Conservation (phyloP, 2,329 filamentous ascomycete species). For the Ilyonectria destructans region DNA sequence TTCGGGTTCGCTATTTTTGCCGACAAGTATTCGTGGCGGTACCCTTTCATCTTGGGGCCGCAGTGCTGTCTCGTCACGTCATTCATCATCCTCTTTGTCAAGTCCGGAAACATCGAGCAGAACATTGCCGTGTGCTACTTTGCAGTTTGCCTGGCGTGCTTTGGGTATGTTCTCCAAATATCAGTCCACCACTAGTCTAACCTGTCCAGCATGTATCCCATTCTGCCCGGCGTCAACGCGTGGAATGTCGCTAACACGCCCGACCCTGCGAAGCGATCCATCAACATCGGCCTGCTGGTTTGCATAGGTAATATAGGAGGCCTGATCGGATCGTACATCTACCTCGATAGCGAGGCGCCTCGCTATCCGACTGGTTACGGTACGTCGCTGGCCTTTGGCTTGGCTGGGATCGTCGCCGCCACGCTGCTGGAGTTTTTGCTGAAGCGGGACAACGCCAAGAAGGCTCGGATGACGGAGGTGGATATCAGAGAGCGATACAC, state of each 20-base stretch:
- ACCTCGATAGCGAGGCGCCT: conserved; percentile 53
- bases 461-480: conserved; percentile 46
- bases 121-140: conserved; percentile 62
- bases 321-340: conserved; percentile 59
- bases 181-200: neutral
- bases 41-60: conserved; percentile 57
- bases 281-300: conserved; percentile 60
- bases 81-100: conserved; percentile 56
- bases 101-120: conserved; percentile 54
- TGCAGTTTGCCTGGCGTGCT: conserved; percentile 60
- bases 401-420: conserved; percentile 49
- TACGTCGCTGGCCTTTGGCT: conserved; percentile 52
- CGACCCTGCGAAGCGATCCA: conserved; percentile 57
- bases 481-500: conserved; percentile 47
- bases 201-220: conserved; percentile 64
- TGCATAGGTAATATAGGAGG: conserved; percentile 61
- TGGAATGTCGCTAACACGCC: conserved; percentile 59
- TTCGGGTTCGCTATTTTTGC: conserved; percentile 54
- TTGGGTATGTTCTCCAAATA: conserved; percentile 42
- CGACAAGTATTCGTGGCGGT: conserved; percentile 57
- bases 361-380: conserved; percentile 56
- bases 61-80: conserved; percentile 55
- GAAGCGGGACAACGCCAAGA: conserved; percentile 47
- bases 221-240: conserved; percentile 58
- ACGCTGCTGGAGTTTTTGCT: conserved; percentile 52